These are phyloP conservation scores for Amanita molliuscula DNA, from an alignment of 768 basidiomycete species.

Conservation along the genomic window DNA sequence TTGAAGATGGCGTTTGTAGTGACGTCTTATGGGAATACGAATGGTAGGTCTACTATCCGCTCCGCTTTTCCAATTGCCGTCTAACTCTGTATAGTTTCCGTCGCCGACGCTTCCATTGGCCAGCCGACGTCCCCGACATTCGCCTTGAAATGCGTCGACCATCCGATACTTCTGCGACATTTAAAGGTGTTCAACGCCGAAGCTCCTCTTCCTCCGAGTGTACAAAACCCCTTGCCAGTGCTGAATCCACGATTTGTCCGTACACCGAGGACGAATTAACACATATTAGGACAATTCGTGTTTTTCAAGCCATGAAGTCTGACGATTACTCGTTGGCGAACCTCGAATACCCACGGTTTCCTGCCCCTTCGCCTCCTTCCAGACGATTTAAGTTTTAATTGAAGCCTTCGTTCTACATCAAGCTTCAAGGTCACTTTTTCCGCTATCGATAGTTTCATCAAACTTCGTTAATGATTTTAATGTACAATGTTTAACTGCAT, in stretches of 20 bases:
- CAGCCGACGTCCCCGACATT: conserved; percentile 31
- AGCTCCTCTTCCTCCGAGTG: background rate
- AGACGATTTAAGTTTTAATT: background rate
- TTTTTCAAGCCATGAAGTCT: conserved; percentile 39
- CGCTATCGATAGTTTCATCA: background rate
- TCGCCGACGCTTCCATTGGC: conserved; percentile 61
- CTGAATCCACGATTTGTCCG: conserved; percentile 4
- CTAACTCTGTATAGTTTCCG: conserved; percentile 39
- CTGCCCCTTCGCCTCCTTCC: conserved; percentile 9
- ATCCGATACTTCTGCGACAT: conserved; percentile 9
- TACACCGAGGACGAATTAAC: conserved; percentile 28
- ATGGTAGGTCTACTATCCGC: conserved; percentile 27
- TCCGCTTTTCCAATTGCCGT: background rate
- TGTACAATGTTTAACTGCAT: background rate
- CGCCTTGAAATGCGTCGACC: conserved; percentile 14
- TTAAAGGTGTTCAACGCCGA: conserved; percentile 5
- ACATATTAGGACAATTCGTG: conserved; percentile 40
- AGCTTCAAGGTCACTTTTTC: background rate
- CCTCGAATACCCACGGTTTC: conserved; percentile 13
- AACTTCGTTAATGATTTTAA: background rate
- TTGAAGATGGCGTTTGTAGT: conserved; percentile 26
- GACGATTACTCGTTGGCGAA: conserved; percentile 13
- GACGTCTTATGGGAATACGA: conserved; percentile 48
- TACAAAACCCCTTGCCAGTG: background rate
- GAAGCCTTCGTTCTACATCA: background rate